Conservation (phyloP, 805 yeast genomes). For the Kodamaea restingae region DNA sequence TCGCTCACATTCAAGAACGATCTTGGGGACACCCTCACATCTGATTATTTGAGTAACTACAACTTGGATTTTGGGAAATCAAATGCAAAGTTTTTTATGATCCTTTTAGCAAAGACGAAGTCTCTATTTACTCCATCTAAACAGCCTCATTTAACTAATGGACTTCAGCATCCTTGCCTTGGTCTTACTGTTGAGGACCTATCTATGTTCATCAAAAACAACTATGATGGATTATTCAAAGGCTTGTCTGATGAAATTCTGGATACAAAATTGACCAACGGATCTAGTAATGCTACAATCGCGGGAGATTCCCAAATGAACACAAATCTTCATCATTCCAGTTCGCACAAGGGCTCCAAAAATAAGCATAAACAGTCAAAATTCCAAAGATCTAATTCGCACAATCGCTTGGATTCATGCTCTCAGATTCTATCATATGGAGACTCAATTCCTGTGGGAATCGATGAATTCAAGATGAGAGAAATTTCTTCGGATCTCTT, state of each 20-base stretch:
- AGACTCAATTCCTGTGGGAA: not conserved
- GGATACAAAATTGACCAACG: not conserved
- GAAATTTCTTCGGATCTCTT: slow-evolving; percentile 29
- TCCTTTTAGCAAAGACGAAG: slow-evolving; percentile 16
- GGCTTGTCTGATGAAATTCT: not conserved
- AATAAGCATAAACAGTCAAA: slow-evolving; percentile 8
- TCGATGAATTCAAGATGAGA: slow-evolving; percentile 24
- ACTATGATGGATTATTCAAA: slow-evolving; percentile 9
- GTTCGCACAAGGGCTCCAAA: slow-evolving; percentile 4
- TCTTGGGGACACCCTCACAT: not conserved
- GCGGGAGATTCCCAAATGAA: not conserved
- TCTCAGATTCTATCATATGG: slow-evolving; percentile 5
- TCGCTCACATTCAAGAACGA: not conserved
- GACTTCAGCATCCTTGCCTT: slow-evolving; percentile 19
- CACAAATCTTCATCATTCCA: not conserved
- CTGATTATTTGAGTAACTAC: not conserved
- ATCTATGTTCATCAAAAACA: slow-evolving; percentile 19
- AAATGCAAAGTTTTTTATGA: slow-evolving; percentile 16
- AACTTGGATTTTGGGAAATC: slow-evolving; percentile 16
- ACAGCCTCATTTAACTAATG: slow-evolving; percentile 20
- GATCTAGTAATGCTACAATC: not conserved
- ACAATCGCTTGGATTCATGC: slow-evolving; percentile 9
- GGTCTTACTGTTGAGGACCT: slow-evolving; percentile 30
- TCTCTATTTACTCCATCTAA: slow-evolving; percentile 26
- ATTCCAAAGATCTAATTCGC: slow-evolving; percentile 11